phyloP scores from a whole-genome alignment of 2,329 filamentous ascomycete species.

The Exophiala oligosperma region DNA sequence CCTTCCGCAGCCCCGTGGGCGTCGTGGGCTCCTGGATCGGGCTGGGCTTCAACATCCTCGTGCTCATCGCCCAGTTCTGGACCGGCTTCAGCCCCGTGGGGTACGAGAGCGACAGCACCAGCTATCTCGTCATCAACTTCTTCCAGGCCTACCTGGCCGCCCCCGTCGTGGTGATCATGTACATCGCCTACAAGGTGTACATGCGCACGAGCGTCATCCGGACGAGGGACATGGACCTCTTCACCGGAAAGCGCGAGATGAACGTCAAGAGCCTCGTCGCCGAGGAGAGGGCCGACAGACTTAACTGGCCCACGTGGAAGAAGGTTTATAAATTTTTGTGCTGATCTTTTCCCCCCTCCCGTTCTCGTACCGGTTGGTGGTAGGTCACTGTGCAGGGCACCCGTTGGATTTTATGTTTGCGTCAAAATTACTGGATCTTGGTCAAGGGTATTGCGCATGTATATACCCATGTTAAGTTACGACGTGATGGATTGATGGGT shows the following conservation, averaged over 20 bases:
- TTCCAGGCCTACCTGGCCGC: slow-evolving; percentile 35
- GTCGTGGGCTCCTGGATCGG: slow-evolving; percentile 64
- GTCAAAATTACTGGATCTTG: too few relatives aligned
- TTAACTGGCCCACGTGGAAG: slow-evolving; percentile 75
- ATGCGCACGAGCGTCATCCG: slow-evolving; percentile 68
- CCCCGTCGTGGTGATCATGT: slow-evolving; percentile 49
- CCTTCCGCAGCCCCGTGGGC: slow-evolving; percentile 62
- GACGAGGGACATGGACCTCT: slow-evolving; percentile 76
- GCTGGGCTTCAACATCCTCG: slow-evolving; percentile 55
- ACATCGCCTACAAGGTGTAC: slow-evolving; percentile 72
- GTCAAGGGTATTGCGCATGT: not conserved
- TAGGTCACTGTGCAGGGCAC: too few relatives aligned
- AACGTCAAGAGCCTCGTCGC: slow-evolving; percentile 76
- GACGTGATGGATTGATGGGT: slow-evolving; percentile 5
- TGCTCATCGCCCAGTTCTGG: slow-evolving; percentile 54
- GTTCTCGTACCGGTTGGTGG: not conserved
- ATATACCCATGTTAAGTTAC: not conserved
- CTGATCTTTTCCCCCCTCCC: slow-evolving; percentile 37
- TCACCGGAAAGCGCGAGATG: slow-evolving; percentile 81
- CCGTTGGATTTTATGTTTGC: too few relatives aligned
- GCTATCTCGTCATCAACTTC: slow-evolving; percentile 29
- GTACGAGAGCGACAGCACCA: slow-evolving; percentile 21
- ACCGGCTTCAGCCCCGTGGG: slow-evolving; percentile 32
- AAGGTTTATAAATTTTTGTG: slow-evolving; percentile 72
- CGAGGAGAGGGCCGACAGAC: slow-evolving; percentile 75